Evolutionary conservation across 164 flowering plant genomes (phyloP), one percentile per base, ranked within the genome.

Genomic region (Berberis vulgaris): DNA sequence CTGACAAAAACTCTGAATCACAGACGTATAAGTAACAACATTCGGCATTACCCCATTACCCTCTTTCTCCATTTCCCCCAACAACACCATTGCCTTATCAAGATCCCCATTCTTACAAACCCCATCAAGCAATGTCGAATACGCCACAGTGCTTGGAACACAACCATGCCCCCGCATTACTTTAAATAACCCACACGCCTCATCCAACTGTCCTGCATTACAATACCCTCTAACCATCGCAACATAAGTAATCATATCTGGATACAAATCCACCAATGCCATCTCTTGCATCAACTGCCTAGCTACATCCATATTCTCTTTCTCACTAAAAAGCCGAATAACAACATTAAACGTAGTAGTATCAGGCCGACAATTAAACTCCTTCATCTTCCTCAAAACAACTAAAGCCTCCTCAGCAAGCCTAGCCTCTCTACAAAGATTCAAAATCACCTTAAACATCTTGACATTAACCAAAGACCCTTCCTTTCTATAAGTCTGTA

Each of bases 81-180:
- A 77, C 70, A 94, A 68, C 66, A 86, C 88, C 77, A 91, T 11
- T 1, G 84, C 88, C 66, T 59, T 81, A 41, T 85, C 87, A 56
- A 77, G 11, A 55, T 58, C 73, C 64, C 96, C 89, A 64, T 54
- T 66, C 77, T 73, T 74, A 81, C 87, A 81, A 65, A 83, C 55
- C 60, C 91, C 96, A 78, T 91, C 86, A 64, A 89, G 72, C 64
- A 89, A 72, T 9, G 80, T 67, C 0, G 97, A 81, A 68, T 83
- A 91, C 0, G 68, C 78, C 7, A 84, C 88, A 1, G 71, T 67
- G 79, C 82, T 89, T 0, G 89, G 88, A 3, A 43, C 26, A 73
- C 96, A 91, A 1, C 96, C 89, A 46, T 76, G 78, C 4, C 59
- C 63, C 52, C 63, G 77, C 99, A 88, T 87, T 40, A 45, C 70